Base-by-base conservation (phyloP, 805 yeast genomes). In the Cyberlindnera misumaiensis region DNA sequence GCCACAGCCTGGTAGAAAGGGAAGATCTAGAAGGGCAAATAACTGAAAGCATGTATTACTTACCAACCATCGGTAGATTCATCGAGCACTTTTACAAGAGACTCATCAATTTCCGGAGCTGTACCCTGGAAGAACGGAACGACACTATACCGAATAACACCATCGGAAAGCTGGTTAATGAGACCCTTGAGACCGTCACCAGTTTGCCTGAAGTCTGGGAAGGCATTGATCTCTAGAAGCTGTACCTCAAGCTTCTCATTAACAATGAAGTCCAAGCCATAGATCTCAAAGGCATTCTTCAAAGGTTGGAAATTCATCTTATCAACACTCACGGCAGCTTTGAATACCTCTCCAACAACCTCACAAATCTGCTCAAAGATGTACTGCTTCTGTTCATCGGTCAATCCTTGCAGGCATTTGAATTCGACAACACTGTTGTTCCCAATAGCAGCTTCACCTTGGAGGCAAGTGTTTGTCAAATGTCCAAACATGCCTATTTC, bases 151-250 rank as follows among this genome's bases (percentile, higher is more conserved):
- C 59, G 51, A 1, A 76, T 73, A 0, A 77, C 73, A 10, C 70
- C 70, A 20, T 72, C 77, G 51, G 89, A 83, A 32, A 89, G 64
- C 27, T 72, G 82, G 45, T 70, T 68, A 24, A 93, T 83, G 16
- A 87, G 52, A 2, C 50, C 65, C 53, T 82, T 83, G 49, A 90
- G 65, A 7, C 73, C 82, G 12, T 65, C 73, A 13, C 98, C 98
- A 0, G 97, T 93, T 62, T 93, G 98, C 53, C 87, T 88, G 64
- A 93, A 93, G 56, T 93, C 98, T 1, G 98, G 98, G 55, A 82
- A 93, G 12, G 97, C 81, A 53, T 93, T 93, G 32, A 88, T 85
- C 59, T 93, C 97, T 30, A 90, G 62, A 20, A 93, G 55, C 32
- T 67, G 69, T 3, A 83, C 90, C 11, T 68, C 57, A 16, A 59